These are phyloP conservation scores for Plectosphaerella cucumerina DNA, from an alignment of 2,329 filamentous ascomycete species.

Conservation along the genomic window DNA sequence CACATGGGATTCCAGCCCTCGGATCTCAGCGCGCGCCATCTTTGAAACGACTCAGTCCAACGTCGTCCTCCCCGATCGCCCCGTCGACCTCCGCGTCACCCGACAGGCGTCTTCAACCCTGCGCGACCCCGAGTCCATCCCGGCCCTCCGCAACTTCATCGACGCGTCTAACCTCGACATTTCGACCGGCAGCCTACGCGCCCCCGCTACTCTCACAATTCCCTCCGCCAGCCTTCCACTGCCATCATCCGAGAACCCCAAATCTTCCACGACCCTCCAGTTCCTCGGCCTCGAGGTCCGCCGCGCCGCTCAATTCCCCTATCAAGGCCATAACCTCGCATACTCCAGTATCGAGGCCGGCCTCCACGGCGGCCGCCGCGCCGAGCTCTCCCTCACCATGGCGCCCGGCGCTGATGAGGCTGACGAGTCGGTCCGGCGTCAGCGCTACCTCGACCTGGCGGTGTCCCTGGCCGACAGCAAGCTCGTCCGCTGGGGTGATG, in stretches of 20 bases:
- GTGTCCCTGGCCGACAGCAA: not conserved
- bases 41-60: slow-evolving; percentile 32
- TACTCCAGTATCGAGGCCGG: slow-evolving; percentile 51
- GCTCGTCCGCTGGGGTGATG: not conserved
- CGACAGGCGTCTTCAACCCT: slow-evolving; percentile 28
- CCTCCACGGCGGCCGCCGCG: slow-evolving; percentile 44
- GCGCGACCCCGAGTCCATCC: slow-evolving; percentile 12
- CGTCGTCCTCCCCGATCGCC: slow-evolving; percentile 38
- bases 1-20: slow-evolving; percentile 12
- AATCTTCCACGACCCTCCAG: not conserved
- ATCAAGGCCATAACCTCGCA: slow-evolving; percentile 38
- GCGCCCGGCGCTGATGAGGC: slow-evolving; percentile 12
- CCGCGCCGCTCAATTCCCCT: slow-evolving; percentile 36
- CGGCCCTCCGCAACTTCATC: slow-evolving; percentile 39
- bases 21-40: slow-evolving; percentile 32
- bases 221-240: not conserved
- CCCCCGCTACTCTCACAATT: slow-evolving; percentile 26
- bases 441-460: not conserved
- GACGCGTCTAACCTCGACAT: slow-evolving; percentile 40
- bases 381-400: slow-evolving; percentile 41
- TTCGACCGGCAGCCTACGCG: slow-evolving; percentile 32
- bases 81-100: slow-evolving; percentile 44
- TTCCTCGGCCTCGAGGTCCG: slow-evolving; percentile 52
- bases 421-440: not conserved
- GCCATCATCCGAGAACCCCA: not conserved